phyloP scores from a whole-genome alignment of 495 filamentous ascomycete genomes.

The Lasiosphaeria ovina region DNA sequence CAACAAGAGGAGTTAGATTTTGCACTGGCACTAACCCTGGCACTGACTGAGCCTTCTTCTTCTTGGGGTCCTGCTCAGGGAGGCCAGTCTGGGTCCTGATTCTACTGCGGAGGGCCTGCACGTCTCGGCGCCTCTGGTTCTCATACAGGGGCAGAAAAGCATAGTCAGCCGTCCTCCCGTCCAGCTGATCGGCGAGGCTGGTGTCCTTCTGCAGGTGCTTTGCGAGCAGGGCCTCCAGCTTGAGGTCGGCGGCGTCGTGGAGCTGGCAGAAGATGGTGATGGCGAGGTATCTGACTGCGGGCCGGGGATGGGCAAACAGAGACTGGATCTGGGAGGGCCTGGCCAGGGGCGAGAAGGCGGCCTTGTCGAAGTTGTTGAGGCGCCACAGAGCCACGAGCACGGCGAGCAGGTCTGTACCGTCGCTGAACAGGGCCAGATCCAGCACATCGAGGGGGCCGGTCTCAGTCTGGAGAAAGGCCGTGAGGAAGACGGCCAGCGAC shows the following conservation, averaged over 20 bases:
- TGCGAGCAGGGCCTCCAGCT: slow-evolving; percentile 65
- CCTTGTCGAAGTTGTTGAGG: slow-evolving; percentile 70
- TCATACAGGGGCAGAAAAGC: slow-evolving; percentile 81
- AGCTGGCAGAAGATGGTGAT: slow-evolving; percentile 75
- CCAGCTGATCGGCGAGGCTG: slow-evolving; percentile 65
- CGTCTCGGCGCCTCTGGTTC: slow-evolving; percentile 50
- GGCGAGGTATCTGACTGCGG: slow-evolving; percentile 71
- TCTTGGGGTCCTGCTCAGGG: slow-evolving; percentile 13
- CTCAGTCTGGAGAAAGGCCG: slow-evolving; percentile 8
- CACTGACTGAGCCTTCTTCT: no score
- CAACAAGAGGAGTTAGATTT: slow-evolving; percentile 41
- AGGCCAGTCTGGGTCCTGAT: slow-evolving; percentile 26
- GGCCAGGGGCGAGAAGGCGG: slow-evolving; percentile 59
- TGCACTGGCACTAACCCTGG: slow-evolving; percentile 22
- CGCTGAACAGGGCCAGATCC: slow-evolving; percentile 21
- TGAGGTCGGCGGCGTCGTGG: slow-evolving; percentile 75
- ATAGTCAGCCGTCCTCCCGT: slow-evolving; percentile 78
- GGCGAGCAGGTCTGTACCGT: slow-evolving; percentile 32
- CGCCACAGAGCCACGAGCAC: slow-evolving; percentile 70
- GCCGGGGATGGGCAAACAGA: slow-evolving; percentile 61
- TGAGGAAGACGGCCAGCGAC: slow-evolving; percentile 58
- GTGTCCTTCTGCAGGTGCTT: slow-evolving; percentile 59
- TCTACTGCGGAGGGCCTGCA: slow-evolving; percentile 39
- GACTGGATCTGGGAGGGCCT: slow-evolving; percentile 63
- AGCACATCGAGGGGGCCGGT: slow-evolving; percentile 13